A percentile compares a stretch with the other conserved stretches of the same genome.
phyloP scores from a whole-genome alignment of 2,329 filamentous ascomycete species.

The Fonsecaea monophora region DNA sequence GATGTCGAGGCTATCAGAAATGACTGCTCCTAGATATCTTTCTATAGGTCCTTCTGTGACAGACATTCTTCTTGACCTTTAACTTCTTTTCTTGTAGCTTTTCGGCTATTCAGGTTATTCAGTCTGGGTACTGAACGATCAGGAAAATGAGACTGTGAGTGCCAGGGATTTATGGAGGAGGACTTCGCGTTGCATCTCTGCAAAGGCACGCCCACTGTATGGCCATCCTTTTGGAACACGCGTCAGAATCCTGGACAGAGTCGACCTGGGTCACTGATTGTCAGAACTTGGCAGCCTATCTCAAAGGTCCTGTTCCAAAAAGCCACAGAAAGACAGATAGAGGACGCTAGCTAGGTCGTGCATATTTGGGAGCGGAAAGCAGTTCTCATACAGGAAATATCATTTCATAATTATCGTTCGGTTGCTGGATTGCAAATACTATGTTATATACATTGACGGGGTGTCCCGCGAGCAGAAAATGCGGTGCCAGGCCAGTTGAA shows the following conservation, averaged over 20 bases:
- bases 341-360: not conserved
- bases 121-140: not conserved
- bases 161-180: too few species aligned
- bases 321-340: not conserved
- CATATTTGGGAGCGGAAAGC: not conserved
- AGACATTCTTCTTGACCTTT: constrained; percentile 18
- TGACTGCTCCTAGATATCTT: not conserved
- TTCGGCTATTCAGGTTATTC: not conserved
- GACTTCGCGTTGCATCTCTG: too few species aligned
- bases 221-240: too few species aligned
- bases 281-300: not conserved
- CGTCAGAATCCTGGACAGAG: too few species aligned
- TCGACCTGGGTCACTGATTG: not conserved
- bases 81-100: not conserved
- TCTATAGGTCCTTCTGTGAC: constrained; percentile 27
- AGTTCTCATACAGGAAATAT: not conserved
- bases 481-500: not conserved
- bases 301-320: not conserved
- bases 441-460: not conserved
- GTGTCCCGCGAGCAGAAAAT: not conserved
- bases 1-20: not conserved
- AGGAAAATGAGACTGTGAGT: not conserved
- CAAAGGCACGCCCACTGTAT: too few species aligned
- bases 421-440: not conserved
- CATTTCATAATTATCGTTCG: not conserved